These are phyloP conservation scores for Neurospora tetraspora DNA, from an alignment of 495 filamentous ascomycete genomes.

Conservation along the genomic window DNA sequence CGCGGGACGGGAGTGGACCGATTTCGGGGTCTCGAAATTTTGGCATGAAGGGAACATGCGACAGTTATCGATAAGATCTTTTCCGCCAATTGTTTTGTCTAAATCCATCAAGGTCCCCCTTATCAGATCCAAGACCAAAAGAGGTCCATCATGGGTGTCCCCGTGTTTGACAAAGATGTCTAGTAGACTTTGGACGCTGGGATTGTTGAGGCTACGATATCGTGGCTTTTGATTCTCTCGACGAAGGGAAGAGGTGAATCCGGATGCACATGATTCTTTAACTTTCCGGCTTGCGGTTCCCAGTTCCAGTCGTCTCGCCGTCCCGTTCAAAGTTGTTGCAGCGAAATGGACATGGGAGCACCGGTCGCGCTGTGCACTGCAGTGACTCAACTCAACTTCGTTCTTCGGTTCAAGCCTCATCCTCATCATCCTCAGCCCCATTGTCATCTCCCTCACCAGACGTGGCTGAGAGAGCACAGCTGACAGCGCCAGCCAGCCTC, in stretches of 20 bases:
- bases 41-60: neutral
- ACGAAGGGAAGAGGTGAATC: neutral
- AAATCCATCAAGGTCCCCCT: neutral
- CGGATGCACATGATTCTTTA: neutral
- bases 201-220: neutral
- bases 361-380: neutral
- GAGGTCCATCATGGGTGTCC: neutral
- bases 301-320: neutral
- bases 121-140: neutral
- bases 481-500: neutral
- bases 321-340: neutral
- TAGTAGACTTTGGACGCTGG: neutral
- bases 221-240: neutral
- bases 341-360: neutral
- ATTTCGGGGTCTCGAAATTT: neutral
- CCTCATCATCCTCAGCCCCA: too few species aligned
- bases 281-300: neutral
- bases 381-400: neutral
- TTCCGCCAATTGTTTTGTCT: neutral
- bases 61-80: neutral
- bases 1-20: neutral
- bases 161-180: neutral
- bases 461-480: neutral
- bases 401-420: neutral
- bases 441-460: neutral